These are phyloP conservation scores for Neopestalotiopsis rosae DNA, from an alignment of 2,329 filamentous ascomycete genomes.

Conservation along the genomic window DNA sequence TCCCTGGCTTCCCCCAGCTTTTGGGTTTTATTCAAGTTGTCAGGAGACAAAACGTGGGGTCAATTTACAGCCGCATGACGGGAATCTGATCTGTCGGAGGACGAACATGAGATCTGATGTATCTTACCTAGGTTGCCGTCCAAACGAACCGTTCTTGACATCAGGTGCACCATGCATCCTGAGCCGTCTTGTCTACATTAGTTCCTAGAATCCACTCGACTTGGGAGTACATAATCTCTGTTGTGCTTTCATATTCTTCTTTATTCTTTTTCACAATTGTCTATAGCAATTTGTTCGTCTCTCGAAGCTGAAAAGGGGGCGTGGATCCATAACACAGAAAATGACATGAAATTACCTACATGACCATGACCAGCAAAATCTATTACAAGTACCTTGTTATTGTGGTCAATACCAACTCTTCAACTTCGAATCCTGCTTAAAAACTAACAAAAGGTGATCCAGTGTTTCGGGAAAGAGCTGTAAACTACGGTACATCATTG, in stretches of 20 bases:
- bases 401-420: too few species aligned
- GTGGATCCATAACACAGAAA: too few species aligned
- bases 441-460: background rate
- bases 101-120: background rate
- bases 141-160: background rate
- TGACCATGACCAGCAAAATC: too few species aligned
- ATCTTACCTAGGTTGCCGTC: background rate
- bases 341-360: too few species aligned
- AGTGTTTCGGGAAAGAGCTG: background rate
- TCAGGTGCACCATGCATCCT: background rate
- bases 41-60: slow-evolving; percentile 11
- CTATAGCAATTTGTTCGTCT: too few species aligned
- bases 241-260: too few species aligned
- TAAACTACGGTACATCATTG: background rate
- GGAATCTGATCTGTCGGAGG: slow-evolving; percentile 1
- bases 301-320: too few species aligned
- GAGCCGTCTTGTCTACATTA: background rate
- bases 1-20: background rate
- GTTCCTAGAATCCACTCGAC: background rate
- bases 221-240: too few species aligned
- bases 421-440: background rate
- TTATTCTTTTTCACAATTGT: too few species aligned
- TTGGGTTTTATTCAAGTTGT: background rate
- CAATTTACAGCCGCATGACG: background rate
- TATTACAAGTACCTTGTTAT: too few species aligned